phyloP scores from a whole-genome alignment of 257 asterid species.

The Voacanga thouarsii region DNA sequence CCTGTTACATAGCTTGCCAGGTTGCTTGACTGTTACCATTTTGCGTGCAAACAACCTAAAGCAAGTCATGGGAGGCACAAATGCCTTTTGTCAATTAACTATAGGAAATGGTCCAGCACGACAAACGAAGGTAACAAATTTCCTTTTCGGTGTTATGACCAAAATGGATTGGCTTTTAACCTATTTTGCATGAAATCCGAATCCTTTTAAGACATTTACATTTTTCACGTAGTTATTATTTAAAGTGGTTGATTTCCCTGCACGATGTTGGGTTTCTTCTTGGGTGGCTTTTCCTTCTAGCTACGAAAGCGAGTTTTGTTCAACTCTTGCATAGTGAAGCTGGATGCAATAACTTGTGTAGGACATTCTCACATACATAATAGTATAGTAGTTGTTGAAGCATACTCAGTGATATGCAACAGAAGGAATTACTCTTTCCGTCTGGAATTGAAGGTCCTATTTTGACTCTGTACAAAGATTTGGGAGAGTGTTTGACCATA shows the following conservation, averaged over 20 bases:
- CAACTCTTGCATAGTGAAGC: background rate
- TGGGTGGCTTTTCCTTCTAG: conserved; percentile 1
- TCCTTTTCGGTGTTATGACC: background rate
- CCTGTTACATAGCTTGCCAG: conserved; percentile 77
- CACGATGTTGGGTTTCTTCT: background rate
- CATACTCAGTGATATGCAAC: background rate
- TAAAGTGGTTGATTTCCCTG: background rate
- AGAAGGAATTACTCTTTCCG: background rate
- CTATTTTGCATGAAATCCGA: background rate
- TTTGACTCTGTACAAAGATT: too few species aligned
- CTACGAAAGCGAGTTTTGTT: background rate
- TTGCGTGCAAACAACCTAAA: conserved; percentile 68
- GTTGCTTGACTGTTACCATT: conserved; percentile 76
- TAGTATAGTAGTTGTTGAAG: background rate
- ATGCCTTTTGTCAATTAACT: conserved; percentile 65
- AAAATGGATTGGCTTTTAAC: background rate
- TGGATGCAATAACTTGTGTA: background rate
- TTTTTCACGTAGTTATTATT: background rate
- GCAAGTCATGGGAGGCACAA: conserved; percentile 67
- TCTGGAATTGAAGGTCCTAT: too few species aligned
- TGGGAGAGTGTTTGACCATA: too few species aligned
- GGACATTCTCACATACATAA: background rate
- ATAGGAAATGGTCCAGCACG: conserved; percentile 75
- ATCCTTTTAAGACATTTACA: background rate
- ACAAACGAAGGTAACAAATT: conserved; percentile 63